Evolutionary conservation across 192 early-diverging fungal species (phyloP), one percentile per base, ranked within the genome.

Genomic region (Gryganskiella cystojenkinii): DNA sequence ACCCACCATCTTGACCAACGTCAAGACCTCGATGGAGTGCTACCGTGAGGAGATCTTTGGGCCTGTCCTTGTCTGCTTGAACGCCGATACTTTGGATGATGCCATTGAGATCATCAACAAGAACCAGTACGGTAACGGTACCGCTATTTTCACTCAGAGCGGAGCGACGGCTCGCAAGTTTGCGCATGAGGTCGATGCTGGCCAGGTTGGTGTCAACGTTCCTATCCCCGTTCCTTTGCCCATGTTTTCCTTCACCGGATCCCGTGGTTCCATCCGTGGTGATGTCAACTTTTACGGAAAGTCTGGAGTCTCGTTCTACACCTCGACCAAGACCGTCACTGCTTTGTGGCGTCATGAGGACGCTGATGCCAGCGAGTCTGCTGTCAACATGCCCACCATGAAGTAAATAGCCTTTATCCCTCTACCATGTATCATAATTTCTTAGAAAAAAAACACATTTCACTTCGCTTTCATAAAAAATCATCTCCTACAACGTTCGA

Each of bases 191-290:
- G 90, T 97, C 59, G 95, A 95, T 74, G 95, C 92, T 31, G 97
- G 97, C 17, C 97, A 99, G 83, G 90, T 98, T 31, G 96, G 94
- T 84, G 69, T 83, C 60, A 92, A 92, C 64, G 94, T 97, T 25
- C 96, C 97, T 8, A 98, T 98, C 64, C 97, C 97, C 7, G 97
- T 99, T 31, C 97, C 97, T 7, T 83, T 99, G 66, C 97, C 97
- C 61, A 95, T 96, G 90, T 99, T 99, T 85, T 94, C 93, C 53
- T 97, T 97, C 85, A 98, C 97, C 17, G 97, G 96, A 2, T 90
- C 87, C 57, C 86, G 93, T 61, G 97, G 90, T 27, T 95, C 93
- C 61, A 98, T 99, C 65, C 82, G 90, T 65, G 97, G 97, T 51
- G 97, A 99, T 69, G 79, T 96, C 43, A 98, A 99, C 89, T 99